Conservation (phyloP, 2,329 filamentous ascomycete genomes). For the Neophaeococcomyces mojaviensis region DNA sequence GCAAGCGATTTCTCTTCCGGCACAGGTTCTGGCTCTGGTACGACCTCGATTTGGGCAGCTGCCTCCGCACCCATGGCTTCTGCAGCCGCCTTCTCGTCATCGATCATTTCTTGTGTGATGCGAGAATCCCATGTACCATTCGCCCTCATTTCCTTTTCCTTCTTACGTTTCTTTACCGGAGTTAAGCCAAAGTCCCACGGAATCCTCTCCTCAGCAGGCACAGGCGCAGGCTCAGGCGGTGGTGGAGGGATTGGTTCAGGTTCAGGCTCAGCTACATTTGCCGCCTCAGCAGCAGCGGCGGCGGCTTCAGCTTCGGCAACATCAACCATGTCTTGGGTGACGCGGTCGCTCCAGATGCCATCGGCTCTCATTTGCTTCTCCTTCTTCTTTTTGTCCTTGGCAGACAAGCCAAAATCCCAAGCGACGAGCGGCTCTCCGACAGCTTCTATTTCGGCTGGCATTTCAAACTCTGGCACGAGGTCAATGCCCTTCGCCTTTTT, state of each 20-base stretch:
- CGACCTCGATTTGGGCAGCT: not conserved
- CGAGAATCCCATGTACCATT: conserved; percentile 15
- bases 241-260: conserved; percentile 30
- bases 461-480: conserved; percentile 18
- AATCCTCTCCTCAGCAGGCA: conserved; percentile 17
- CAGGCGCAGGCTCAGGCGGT: conserved; percentile 27
- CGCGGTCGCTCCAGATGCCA: not conserved
- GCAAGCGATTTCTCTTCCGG: not conserved
- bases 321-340: conserved; percentile 19
- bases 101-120: conserved; percentile 23
- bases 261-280: conserved; percentile 13
- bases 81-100: conserved; percentile 20
- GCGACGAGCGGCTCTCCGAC: not conserved
- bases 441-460: conserved; percentile 14
- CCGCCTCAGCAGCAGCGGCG: conserved; percentile 13
- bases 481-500: not conserved
- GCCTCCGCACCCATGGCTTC: no score
- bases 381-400: conserved; percentile 27
- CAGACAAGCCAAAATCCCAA: conserved; percentile 22
- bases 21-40: not conserved
- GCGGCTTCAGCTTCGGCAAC: conserved; percentile 26
- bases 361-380: conserved; percentile 23
- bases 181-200: conserved; percentile 12
- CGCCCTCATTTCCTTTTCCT: conserved; percentile 15
- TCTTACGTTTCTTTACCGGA: conserved; percentile 19